phyloP scores from a whole-genome alignment of 2,329 filamentous ascomycete genomes.

The Fusarium metavorans region DNA sequence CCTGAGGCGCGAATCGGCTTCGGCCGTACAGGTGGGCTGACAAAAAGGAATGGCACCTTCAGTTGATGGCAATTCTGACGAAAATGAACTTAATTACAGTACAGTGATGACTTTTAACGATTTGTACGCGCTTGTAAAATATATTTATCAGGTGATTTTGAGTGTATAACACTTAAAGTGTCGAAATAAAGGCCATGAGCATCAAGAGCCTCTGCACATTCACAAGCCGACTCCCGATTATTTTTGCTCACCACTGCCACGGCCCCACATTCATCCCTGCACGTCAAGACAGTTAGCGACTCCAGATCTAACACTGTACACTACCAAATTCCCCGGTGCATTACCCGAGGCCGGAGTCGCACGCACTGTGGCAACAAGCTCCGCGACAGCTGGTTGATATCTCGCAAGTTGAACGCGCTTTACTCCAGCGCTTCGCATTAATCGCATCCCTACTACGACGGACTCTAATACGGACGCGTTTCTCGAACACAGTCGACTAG shows the following conservation, averaged over 20 bases:
- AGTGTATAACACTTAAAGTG: not conserved
- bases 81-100: not conserved
- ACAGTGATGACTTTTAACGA: not conserved
- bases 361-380: constrained; percentile 46
- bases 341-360: constrained; percentile 29
- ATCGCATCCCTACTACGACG: constrained; percentile 22
- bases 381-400: constrained; percentile 43
- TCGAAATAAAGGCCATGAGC: not conserved
- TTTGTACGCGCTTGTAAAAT: rapidly evolving
- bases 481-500: not conserved
- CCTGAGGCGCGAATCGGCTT: constrained; percentile 37
- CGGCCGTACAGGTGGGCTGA: not conserved
- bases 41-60: not conserved
- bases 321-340: not conserved
- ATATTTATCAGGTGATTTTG: not conserved
- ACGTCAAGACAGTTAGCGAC: constrained; percentile 16
- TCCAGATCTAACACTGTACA: constrained; percentile 7
- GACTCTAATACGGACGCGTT: constrained; percentile 21
- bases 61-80: not conserved
- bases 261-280: constrained; percentile 34
- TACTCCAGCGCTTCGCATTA: constrained; percentile 23
- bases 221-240: not conserved
- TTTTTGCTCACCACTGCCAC: not conserved
- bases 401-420: constrained; percentile 41
- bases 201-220: not conserved